phyloP scores from a whole-genome alignment of 139 green algal genomes.

The Auxenochlorella pyrenoidosa region DNA sequence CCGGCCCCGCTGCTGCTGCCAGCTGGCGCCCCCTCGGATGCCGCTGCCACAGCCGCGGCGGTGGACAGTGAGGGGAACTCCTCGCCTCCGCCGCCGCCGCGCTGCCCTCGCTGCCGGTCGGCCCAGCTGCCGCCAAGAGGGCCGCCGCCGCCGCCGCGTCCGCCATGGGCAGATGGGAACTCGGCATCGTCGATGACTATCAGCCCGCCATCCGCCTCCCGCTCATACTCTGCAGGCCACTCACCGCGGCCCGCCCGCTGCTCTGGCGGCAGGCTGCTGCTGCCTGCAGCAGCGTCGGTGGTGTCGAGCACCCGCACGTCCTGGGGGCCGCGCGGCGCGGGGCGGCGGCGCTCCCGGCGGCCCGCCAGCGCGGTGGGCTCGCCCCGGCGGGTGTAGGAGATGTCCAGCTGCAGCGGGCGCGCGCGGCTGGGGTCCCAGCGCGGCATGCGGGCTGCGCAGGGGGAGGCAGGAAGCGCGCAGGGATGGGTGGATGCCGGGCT shows the following conservation, averaged over 20 bases:
- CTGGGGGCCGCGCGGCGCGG: not conserved
- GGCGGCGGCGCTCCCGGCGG: not conserved
- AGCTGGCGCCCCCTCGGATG: not conserved
- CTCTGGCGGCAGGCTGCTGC: not conserved
- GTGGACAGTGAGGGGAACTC: conserved; percentile 45
- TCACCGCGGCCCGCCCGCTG: not conserved
- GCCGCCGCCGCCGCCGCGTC: not conserved
- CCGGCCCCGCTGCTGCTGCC: not conserved
- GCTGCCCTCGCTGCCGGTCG: not conserved
- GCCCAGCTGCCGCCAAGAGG: not conserved
- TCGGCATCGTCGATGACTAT: conserved; percentile 74
- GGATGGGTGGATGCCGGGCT: not conserved
- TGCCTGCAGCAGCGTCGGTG: not conserved
- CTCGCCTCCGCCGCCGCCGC: not conserved
- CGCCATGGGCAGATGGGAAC: not conserved
- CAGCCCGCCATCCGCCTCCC: conserved; percentile 56
- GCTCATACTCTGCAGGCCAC: conserved; percentile 32
- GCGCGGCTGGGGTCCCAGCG: conserved; percentile 61
- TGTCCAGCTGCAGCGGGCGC: conserved; percentile 64
- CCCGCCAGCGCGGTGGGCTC: not conserved
- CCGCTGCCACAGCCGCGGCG: not conserved
- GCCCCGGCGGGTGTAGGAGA: conserved; percentile 21
- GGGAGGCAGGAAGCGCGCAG: not conserved
- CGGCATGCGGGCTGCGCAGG: conserved; percentile 57
- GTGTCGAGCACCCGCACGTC: conserved; percentile 8